Conservation (phyloP, 306 rosid species). For the Pueraria montana region DNA sequence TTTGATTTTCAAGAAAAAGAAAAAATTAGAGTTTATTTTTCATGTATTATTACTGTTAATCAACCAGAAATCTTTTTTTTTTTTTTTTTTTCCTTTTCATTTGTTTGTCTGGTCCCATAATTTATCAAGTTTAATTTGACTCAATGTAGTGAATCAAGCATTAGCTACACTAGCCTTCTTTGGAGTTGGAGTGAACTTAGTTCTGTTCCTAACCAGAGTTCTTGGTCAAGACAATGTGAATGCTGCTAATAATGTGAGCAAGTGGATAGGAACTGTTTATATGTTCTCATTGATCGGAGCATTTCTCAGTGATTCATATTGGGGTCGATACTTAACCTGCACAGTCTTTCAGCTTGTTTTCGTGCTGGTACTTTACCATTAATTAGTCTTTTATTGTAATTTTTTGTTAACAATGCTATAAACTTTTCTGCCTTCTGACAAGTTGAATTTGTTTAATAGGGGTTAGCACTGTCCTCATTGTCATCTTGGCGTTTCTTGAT, state of each 20-base stretch:
- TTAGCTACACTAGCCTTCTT: conserved; percentile 75
- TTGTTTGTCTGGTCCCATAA: not conserved
- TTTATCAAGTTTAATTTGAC: not conserved
- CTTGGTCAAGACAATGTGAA: conserved; percentile 64
- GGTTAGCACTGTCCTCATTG: conserved; percentile 61
- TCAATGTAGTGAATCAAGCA: conserved; percentile 69
- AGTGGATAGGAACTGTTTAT: conserved; percentile 79
- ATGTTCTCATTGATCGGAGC: conserved; percentile 71
- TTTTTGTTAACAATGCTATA: not conserved
- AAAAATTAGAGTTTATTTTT: not conserved
- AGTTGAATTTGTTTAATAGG: conserved; percentile 44
- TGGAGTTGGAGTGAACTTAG: conserved; percentile 79
- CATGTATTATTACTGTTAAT: not conserved
- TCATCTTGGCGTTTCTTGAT: conserved; percentile 68
- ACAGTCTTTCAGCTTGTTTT: conserved; percentile 67
- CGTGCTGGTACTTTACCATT: conserved; percentile 49
- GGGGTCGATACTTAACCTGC: conserved; percentile 75
- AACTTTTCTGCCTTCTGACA: not conserved
- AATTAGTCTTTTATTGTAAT: not conserved
- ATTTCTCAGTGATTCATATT: conserved; percentile 73
- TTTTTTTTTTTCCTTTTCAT: no score
- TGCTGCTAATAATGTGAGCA: conserved; percentile 75
- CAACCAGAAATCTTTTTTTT: not conserved
- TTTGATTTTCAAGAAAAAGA: not conserved
- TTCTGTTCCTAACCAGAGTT: conserved; percentile 71